phyloP scores from a whole-genome alignment of 768 basidiomycete genomes.

The Xerocomellus amylosporus region DNA sequence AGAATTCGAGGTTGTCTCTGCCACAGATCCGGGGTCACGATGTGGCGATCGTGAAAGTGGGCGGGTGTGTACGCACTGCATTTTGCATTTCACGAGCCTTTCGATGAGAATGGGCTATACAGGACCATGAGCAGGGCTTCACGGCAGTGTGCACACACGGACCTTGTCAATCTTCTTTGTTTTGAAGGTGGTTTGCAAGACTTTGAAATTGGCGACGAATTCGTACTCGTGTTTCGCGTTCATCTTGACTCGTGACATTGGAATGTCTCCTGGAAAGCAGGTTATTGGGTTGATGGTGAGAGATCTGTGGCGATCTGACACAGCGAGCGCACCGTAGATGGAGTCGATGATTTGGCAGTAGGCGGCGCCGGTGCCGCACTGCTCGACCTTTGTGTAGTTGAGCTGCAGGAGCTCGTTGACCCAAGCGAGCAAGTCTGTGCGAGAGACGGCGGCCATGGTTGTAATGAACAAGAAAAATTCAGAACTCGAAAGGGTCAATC shows the following conservation, averaged over 20 bases:
- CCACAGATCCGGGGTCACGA: conserved; percentile 15
- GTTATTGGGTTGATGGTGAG: conserved; percentile 8
- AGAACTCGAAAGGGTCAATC: not conserved
- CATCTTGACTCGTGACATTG: conserved; percentile 93
- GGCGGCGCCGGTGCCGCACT: conserved; percentile 86
- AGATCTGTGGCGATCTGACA: conserved; percentile 20
- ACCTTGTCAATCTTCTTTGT: conserved; percentile 92
- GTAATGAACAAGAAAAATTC: conserved; percentile 7
- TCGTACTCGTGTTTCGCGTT: conserved; percentile 96
- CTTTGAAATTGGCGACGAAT: conserved; percentile 91
- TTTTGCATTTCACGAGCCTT: conserved; percentile 93
- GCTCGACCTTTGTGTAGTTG: conserved; percentile 90
- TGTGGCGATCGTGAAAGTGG: not conserved
- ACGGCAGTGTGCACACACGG: conserved; percentile 27
- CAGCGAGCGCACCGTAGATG: conserved; percentile 68
- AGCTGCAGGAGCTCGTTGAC: conserved; percentile 90
- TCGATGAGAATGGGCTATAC: conserved; percentile 92
- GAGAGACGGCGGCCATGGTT: conserved; percentile 61
- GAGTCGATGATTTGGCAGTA: conserved; percentile 97
- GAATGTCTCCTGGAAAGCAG: conserved; percentile 67
- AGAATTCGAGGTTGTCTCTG: conserved; percentile 96
- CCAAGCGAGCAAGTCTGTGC: conserved; percentile 89
- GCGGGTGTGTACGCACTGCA: conserved; percentile 70
- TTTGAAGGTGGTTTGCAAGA: conserved; percentile 92
- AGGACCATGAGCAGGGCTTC: conserved; percentile 4